phyloP scores from a whole-genome alignment of 257 asterid species.

The Gentiana dahurica region DNA sequence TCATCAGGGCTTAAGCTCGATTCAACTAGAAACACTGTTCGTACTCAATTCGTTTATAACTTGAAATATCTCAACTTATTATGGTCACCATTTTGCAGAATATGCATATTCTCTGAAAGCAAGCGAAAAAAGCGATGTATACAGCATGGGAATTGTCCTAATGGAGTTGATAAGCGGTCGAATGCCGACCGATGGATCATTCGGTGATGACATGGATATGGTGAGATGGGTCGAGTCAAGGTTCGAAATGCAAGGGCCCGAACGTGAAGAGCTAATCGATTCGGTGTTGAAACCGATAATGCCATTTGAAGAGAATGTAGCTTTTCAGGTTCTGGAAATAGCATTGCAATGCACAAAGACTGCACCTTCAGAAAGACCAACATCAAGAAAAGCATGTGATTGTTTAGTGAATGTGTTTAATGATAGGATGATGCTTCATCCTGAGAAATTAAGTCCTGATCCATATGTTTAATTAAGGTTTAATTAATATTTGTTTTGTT shows the following conservation, averaged over 20 bases:
- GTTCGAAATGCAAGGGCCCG: conserved; percentile 36
- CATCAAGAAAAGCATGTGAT: conserved; percentile 61
- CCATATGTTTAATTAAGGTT: conserved; percentile 4
- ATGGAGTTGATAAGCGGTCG: conserved; percentile 87
- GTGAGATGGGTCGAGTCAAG: conserved; percentile 76
- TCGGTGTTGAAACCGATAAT: conserved; percentile 52
- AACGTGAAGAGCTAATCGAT: conserved; percentile 49
- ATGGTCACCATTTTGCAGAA: conserved; percentile 34
- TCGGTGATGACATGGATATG: conserved; percentile 64
- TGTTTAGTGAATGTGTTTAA: conserved; percentile 40
- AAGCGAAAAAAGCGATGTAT: conserved; percentile 79
- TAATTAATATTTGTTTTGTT: no score
- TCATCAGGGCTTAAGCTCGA: not conserved
- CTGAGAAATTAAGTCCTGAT: conserved; percentile 43
- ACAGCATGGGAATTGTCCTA: conserved; percentile 95
- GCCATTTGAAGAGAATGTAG: conserved; percentile 46
- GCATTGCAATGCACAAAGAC: conserved; percentile 84
- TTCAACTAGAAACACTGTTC: not conserved
- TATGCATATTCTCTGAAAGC: conserved; percentile 82
- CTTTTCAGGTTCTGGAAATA: conserved; percentile 61
- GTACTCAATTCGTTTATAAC: not conserved
- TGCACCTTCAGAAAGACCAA: conserved; percentile 76
- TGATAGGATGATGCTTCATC: conserved; percentile 33
- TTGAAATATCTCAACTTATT: not conserved
- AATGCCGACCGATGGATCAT: conserved; percentile 75